Evolutionary conservation across 2,329 filamentous ascomycete genomes (phyloP), one percentile per base, ranked within the genome.

Genomic region (Paecilomyces formosus): DNA sequence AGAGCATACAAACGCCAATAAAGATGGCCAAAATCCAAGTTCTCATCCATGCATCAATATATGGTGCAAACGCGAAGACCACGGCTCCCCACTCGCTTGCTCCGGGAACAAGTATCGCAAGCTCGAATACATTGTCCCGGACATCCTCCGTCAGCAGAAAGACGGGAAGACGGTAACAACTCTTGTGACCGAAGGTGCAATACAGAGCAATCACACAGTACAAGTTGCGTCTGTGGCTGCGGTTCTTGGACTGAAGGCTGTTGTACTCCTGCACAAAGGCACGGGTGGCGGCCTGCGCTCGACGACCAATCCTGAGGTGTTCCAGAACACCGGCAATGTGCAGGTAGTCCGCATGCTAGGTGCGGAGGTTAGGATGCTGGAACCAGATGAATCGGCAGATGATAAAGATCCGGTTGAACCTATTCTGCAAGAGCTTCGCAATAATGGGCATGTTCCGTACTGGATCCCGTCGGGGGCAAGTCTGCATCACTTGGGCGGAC

Each of bases 301-400:
- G 1, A 58, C 65, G 3, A 31, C 21, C 0, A 61, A 71, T 52
- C 62, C 62, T 35, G 51, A 54, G 0, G 56, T 59, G 4, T 72
- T 70, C 52, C 15, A 65, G 26, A 60, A 62, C 15, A 57, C 58
- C 2, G 70, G 70, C 0, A 72, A 72, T 18, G 64, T 67, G 28
- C 69, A 71, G 49, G 57, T 71, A 28, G 62, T 66, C 35, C 61
- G 68, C 60, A 55, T 74, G 56, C 54, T 70, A 12, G 61, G 69
- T 63, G 57, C 76, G 74, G 22, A 72, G 68, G 65, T 85, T 76
- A 59, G 85, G 76, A 22, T 82, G 71, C 66, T 85, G 77, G 21
- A 82, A 82, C 63, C 79, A 84, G 50, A 52, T 52, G 45, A 50
- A n/a, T 7, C 79, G 82, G n/a, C 85, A 74, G 35, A 89, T 66